Percentiles rank a stretch among this genome's conserved stretches.
Conservation (phyloP, 352 stramenopile genomes). For the Pythium folliculosum region DNA sequence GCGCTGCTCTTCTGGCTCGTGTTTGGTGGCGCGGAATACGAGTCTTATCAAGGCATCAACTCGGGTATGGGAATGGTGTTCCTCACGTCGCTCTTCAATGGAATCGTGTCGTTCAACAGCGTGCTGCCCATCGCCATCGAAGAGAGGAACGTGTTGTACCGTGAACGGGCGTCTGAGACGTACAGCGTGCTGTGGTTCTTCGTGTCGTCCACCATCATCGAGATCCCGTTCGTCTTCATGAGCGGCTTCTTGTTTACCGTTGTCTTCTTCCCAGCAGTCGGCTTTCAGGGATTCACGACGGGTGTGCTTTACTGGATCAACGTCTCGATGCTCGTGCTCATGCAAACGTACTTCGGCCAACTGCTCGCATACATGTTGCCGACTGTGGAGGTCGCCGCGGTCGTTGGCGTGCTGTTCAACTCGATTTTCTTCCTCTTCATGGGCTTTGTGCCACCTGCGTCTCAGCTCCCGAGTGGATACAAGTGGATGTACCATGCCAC, state of each 20-base stretch:
- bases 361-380: constrained; percentile 54
- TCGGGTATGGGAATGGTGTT: constrained; percentile 67
- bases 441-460: constrained; percentile 38
- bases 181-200: constrained; percentile 82
- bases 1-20: constrained; percentile 66
- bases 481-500: constrained; percentile 37
- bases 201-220: constrained; percentile 52
- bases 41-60: constrained; percentile 31
- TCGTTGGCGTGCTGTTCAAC: constrained; percentile 41
- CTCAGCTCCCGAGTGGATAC: constrained; percentile 27
- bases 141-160: constrained; percentile 86
- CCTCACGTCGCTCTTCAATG: constrained; percentile 63
- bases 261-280: constrained; percentile 65
- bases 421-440: constrained; percentile 51
- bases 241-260: constrained; percentile 33
- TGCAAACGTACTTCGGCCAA: constrained; percentile 69
- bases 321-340: constrained; percentile 52
- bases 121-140: constrained; percentile 61
- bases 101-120: constrained; percentile 63
- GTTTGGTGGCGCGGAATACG: constrained; percentile 37
- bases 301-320: constrained; percentile 67
- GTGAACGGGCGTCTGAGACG: constrained; percentile 82
- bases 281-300: constrained; percentile 31
- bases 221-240: constrained; percentile 50
- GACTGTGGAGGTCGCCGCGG: constrained; percentile 33